Evolutionary conservation across 331 rosid species (phyloP), one percentile per base, ranked within the genome.

Genomic region (Quercus lobata): DNA sequence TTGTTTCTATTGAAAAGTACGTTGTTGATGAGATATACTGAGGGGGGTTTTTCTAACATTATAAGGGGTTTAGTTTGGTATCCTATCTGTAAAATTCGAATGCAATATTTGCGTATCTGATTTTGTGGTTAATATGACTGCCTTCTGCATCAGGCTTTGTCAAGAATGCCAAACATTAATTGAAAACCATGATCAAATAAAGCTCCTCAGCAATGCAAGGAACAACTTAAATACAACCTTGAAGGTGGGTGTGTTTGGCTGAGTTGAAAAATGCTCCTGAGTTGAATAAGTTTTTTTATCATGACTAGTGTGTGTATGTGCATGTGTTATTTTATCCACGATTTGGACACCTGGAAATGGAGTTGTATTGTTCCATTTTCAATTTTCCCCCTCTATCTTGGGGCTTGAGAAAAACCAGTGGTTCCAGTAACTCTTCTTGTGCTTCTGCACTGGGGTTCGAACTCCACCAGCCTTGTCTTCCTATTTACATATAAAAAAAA

Each of bases 181-280:
- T 58, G 99, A 96, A 27, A 96, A 96, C 81, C 98, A 96, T 79
- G 98, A 96, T 82, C 97, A 96, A 90, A 96, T 96, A 88, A 96
- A 96, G 93, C 87, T 93, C 82, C 98, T 96, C 75, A 96, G 98
- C 90, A 96, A 96, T 88, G 94, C 97, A 58, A 91, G 98, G 87
- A 96, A 96, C 86, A 96, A 96, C 88, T 81, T 96, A 74, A 90
- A 93, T 83, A 96, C 97, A 60, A 96, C 99, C 78, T 80, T 96
- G 87, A 96, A 93, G 98, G 99, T 96, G 54, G 62, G 85, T 80
- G 34, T 57, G 70, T 76, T 78, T 60, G n/a, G 24, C 72, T 41
- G 12, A 41, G 46, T 41, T 41, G 46, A 41, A 41, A 41, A 41
- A 41, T 41, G 12, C 46, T 8, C 46, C 46, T 72, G 76, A 57